Evolutionary conservation across 345 rosid genomes (phyloP), one percentile per base, ranked within the genome.

Genomic region (Citrus inodora): DNA sequence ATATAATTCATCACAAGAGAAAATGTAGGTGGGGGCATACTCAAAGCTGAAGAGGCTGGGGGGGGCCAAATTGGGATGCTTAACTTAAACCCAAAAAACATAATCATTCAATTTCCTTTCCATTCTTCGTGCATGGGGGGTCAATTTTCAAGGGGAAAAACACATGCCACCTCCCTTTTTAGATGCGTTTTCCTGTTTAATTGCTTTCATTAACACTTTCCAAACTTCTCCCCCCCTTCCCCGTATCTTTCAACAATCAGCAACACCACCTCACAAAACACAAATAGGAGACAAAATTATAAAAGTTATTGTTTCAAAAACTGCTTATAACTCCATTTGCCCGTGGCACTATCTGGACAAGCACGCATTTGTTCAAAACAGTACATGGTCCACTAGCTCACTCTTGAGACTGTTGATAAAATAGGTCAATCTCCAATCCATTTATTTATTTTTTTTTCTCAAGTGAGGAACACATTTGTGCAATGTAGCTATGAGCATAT

Each of bases 381-480:
- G 78, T 68, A 56, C 58, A 76, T 80, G 90, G 87, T 84, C 92
- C 90, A 84, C 87, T 37, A 70, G 37, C 4, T 38, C 51, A 73
- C 80, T 74, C 82, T 35, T 76, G 80, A 59, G 76, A 80, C 76
- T 70, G 74, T 85, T 59, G 59, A 32, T 77, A 75, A 79, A 72
- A 79, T 69, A 71, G 60, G 78, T 80, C 77, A 56, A 78, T 65
- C 58, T 56, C 58, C 60, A 80, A 75, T 70, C 76, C 73, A 38
- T 48, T 38, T 69, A 46, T 46, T 46, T 30, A 2, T 2, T 30
- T 30, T 32, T 32, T 46, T 7, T 51, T 83, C 9, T 58, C 46
- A 73, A 83, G 83, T 73, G 85, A 83, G 85, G 81, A 86, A 79
- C 87, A 85, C 82, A 76, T 68, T 80, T 53, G 76, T 85, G 85